Percentiles rank a stretch among this genome's conserved stretches.
Evolutionary conservation across 148 eudicot species (phyloP).

Genomic region (Rhododendron henanense): DNA sequence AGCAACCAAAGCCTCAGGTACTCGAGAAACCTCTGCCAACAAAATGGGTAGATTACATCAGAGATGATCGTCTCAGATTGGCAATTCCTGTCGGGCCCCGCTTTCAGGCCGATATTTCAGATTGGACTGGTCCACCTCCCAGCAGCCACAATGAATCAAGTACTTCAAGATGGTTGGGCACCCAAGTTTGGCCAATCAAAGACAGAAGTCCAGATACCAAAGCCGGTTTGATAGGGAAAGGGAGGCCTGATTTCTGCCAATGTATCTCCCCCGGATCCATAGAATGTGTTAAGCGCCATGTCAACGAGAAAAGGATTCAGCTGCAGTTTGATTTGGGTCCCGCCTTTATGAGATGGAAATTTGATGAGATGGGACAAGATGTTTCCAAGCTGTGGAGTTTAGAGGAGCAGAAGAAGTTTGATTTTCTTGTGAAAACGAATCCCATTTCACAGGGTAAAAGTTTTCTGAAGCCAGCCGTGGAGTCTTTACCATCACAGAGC

Average conservation of each 20-base stretch:
- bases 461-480: slow-evolving; percentile 46
- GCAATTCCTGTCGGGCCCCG: slow-evolving; percentile 73
- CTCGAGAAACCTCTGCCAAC: slow-evolving; percentile 20
- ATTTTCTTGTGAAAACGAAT: slow-evolving; percentile 37
- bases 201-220: slow-evolving; percentile 4
- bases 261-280: slow-evolving; percentile 51
- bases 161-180: slow-evolving; percentile 50
- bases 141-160: slow-evolving; percentile 13
- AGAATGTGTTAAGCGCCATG: slow-evolving; percentile 47
- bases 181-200: slow-evolving; percentile 47
- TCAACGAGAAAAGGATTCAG: slow-evolving; percentile 33
- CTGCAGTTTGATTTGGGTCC: slow-evolving; percentile 55
- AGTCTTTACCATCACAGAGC: slow-evolving; percentile 31
- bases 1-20: slow-evolving; percentile 27
- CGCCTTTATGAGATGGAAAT: slow-evolving; percentile 53
- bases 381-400: slow-evolving; percentile 50
- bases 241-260: slow-evolving; percentile 50
- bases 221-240: slow-evolving; percentile 43
- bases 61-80: slow-evolving; percentile 20
- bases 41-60: slow-evolving; percentile 30
- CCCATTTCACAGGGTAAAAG: slow-evolving; percentile 34
- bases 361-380: slow-evolving; percentile 68
- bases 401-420: slow-evolving; percentile 42
- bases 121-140: slow-evolving; percentile 38
- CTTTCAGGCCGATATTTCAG: slow-evolving; percentile 61